Evolutionary conservation across 2,329 filamentous ascomycete genomes (phyloP).

Genomic region (Tolypocladium amazonense): DNA sequence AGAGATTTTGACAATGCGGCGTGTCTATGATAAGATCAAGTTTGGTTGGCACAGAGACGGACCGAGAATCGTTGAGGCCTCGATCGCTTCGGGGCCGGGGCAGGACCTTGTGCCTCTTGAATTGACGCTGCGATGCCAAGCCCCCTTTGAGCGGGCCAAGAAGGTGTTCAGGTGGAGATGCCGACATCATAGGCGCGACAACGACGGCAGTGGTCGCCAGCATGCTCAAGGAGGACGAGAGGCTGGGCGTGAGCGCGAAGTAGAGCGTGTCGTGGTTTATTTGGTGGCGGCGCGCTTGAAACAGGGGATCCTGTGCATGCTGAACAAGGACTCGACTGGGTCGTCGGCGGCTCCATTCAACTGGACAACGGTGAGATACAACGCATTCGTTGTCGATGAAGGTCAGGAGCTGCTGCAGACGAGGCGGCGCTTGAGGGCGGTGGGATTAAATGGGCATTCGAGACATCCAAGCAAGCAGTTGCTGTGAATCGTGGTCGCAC

Average conservation of each 20-base stretch:
- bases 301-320: slow-evolving; percentile 10
- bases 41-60: slow-evolving; percentile 9
- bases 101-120: slow-evolving; percentile 35
- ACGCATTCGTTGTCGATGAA: neutral
- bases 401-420: neutral
- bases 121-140: slow-evolving; percentile 23
- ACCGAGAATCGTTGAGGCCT: slow-evolving; percentile 13
- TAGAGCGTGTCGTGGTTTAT: slow-evolving; percentile 1
- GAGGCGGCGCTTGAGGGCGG: neutral
- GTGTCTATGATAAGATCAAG: slow-evolving; percentile 18
- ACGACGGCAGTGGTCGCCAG: slow-evolving; percentile 11
- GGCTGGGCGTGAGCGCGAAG: slow-evolving; percentile 1
- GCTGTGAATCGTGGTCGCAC: neutral
- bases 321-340: slow-evolving; percentile 4
- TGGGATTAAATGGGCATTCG: slow-evolving; percentile 1
- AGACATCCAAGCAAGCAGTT: slow-evolving; percentile 4
- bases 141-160: slow-evolving; percentile 14
- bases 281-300: slow-evolving; percentile 8
- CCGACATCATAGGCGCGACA: slow-evolving; percentile 22
- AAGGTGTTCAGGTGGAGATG: slow-evolving; percentile 16
- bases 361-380: slow-evolving; percentile 2
- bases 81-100: slow-evolving; percentile 23
- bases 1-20: slow-evolving; percentile 10
- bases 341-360: slow-evolving; percentile 8
- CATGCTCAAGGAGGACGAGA: slow-evolving; percentile 10